Evolutionary conservation across 768 basidiomycete species (phyloP), one percentile per base, ranked within the genome.

Genomic region (Dioszegia crocea): DNA sequence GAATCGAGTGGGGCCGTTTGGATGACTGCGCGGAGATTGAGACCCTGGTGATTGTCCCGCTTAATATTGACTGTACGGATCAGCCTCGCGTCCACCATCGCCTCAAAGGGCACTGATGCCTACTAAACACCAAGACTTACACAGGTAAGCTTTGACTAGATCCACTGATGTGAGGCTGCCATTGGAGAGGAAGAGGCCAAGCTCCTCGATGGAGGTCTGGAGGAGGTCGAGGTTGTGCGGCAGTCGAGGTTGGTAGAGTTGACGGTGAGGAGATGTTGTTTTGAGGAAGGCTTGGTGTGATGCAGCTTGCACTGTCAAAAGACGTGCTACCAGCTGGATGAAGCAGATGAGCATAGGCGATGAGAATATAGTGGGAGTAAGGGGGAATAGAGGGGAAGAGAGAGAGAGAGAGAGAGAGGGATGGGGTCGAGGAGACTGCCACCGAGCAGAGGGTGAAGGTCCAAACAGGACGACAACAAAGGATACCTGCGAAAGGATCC

Each of bases 1-100:
- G 24, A 24, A 4, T 69, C 65, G 23, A 55, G 41, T 12, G 74
- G 74, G 4, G 67, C 69, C 8, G 66, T 65, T 39, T 73, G 64
- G 24, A 73, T 63, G 38, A 75, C 67, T 2, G 74, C 71, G 29
- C 69, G 64, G 1, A 75, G 65, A 1, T 62, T 41, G 5, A 73
- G 55, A 14, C 74, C 74, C 5, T 44, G 33, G 10, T 56, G 48
- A 47, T 75, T 73, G 53, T 75, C 59, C 11, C 48, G 53, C 26
- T 56, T 67, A 52, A 74, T 71, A n/a, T 64, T 60, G 31, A 59
- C 56, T 57, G 29, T 11, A 8, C 40, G 8, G 33, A 10, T 43
- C 36, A 38, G 36, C 36, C 9, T 38, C 9, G 9, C 17, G 9
- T 38, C 36, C 36, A 38, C 36, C 17, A 38, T 38, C 17, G 17